phyloP scores from a whole-genome alignment of 2,329 filamentous ascomycete genomes.

The Ceratocystis ficicola region DNA sequence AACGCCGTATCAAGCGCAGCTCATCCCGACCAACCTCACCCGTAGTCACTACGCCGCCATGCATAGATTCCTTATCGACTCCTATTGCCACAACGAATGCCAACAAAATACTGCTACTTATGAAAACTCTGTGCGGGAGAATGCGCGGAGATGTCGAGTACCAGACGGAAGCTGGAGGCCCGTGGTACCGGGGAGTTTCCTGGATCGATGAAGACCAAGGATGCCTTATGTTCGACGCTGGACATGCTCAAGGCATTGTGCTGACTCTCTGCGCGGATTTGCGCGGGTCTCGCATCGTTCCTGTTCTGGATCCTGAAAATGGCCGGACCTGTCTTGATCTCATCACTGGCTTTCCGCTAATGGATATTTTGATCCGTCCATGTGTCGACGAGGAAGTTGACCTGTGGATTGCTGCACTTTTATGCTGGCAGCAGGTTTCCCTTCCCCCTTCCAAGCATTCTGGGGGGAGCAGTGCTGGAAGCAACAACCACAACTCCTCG shows the following conservation, averaged over 20 bases:
- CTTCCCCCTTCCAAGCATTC: slow-evolving; percentile 45
- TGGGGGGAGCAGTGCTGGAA: slow-evolving; percentile 30
- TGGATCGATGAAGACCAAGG: slow-evolving; percentile 68
- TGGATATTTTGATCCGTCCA: slow-evolving; percentile 53
- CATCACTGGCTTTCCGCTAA: slow-evolving; percentile 17
- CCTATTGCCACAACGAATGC: slow-evolving; percentile 55
- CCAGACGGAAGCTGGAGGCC: slow-evolving; percentile 45
- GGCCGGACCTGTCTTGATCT: slow-evolving; percentile 19
- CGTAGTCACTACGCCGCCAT: slow-evolving; percentile 39
- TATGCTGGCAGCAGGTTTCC: slow-evolving; percentile 69
- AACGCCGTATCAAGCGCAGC: slow-evolving; percentile 44
- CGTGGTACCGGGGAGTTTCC: slow-evolving; percentile 60
- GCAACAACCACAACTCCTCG: slow-evolving; percentile 28
- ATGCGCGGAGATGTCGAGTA: slow-evolving; percentile 73
- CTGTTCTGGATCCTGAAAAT: slow-evolving; percentile 28
- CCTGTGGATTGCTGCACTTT: slow-evolving; percentile 65
- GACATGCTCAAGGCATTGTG: slow-evolving; percentile 24
- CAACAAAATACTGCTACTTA: slow-evolving; percentile 59
- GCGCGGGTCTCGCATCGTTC: slow-evolving; percentile 24
- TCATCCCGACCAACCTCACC: slow-evolving; percentile 49
- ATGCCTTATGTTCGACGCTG: slow-evolving; percentile 61
- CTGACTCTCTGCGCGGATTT: slow-evolving; percentile 20
- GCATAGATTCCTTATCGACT: slow-evolving; percentile 47
- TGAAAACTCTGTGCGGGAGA: slow-evolving; percentile 64
- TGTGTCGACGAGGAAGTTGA: slow-evolving; percentile 55